These are phyloP conservation scores for Euptelea pleiosperma DNA, from an alignment of 164 flowering plant species.

Conservation along the genomic window DNA sequence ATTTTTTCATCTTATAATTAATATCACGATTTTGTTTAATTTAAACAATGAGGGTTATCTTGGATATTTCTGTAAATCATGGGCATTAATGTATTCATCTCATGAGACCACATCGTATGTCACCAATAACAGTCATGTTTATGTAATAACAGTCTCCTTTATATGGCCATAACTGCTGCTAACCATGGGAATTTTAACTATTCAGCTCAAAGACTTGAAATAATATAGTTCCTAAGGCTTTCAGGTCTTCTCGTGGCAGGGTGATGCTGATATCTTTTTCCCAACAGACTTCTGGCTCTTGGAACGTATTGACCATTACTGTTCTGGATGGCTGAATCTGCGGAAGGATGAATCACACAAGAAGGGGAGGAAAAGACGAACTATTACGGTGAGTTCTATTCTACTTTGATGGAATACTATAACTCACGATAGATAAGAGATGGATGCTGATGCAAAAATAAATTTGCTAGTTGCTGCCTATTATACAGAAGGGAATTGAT, in stretches of 20 bases:
- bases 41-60: background rate
- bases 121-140: background rate
- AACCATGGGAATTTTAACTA: too few species aligned
- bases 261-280: slow-evolving; percentile 97
- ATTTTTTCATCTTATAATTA: too few species aligned
- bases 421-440: background rate
- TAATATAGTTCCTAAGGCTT: background rate
- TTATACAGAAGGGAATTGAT: too few species aligned
- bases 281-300: slow-evolving; percentile 94
- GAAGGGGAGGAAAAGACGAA: slow-evolving; percentile 77
- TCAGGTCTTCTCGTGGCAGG: slow-evolving; percentile 43
- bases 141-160: background rate
- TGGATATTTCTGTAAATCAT: background rate
- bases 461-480: background rate
- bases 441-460: background rate
- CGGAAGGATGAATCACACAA: slow-evolving; percentile 40
- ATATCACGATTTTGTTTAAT: too few species aligned
- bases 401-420: background rate
- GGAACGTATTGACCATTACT: slow-evolving; percentile 85
- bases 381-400: slow-evolving; percentile 54
- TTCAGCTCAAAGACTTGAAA: too few species aligned
- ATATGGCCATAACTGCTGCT: background rate
- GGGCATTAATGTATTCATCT: background rate
- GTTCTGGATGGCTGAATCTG: slow-evolving; percentile 67
- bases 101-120: background rate